Percentiles rank a stretch among this genome's conserved stretches.
Evolutionary conservation across 208 protist genomes (phyloP).

Genomic region (Leishmania amazonensis): DNA sequence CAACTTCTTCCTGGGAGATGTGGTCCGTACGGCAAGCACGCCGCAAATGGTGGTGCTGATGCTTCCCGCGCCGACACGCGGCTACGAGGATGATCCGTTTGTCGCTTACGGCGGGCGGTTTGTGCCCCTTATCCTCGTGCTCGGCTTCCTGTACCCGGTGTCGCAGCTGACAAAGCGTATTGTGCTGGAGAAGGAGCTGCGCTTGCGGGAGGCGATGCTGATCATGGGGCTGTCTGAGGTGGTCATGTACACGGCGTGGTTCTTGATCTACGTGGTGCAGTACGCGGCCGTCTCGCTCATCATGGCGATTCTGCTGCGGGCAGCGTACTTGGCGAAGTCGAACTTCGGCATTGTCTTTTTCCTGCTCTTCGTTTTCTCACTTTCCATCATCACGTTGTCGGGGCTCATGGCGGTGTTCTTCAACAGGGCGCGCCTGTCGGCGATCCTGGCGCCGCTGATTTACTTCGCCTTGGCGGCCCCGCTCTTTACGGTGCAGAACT

Average conservation of each 20-base stretch:
- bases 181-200: constrained; percentile 78
- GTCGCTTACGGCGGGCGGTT: constrained; percentile 46
- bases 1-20: constrained; percentile 42
- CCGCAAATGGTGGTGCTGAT: constrained; percentile 31
- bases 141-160: constrained; percentile 73
- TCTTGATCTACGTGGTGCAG: constrained; percentile 63
- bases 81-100: constrained; percentile 52
- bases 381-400: constrained; percentile 58
- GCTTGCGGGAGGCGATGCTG: constrained; percentile 70
- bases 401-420: constrained; percentile 69
- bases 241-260: constrained; percentile 65
- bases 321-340: constrained; percentile 49
- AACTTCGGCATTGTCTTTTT: constrained; percentile 61
- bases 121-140: constrained; percentile 68
- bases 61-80: constrained; percentile 41
- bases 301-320: constrained; percentile 57
- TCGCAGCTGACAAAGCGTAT: constrained; percentile 48
- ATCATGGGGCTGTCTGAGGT: constrained; percentile 80
- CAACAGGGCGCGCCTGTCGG: constrained; percentile 58
- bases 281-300: constrained; percentile 51
- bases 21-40: constrained; percentile 33
- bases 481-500: constrained; percentile 56
- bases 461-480: constrained; percentile 62
- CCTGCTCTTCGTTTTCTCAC: constrained; percentile 61
- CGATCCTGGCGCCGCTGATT: constrained; percentile 62